A percentile compares a stretch with the other conserved stretches of the same genome.
Conservation (phyloP, 495 filamentous ascomycete genomes). For the Penicillium samsonianum region DNA sequence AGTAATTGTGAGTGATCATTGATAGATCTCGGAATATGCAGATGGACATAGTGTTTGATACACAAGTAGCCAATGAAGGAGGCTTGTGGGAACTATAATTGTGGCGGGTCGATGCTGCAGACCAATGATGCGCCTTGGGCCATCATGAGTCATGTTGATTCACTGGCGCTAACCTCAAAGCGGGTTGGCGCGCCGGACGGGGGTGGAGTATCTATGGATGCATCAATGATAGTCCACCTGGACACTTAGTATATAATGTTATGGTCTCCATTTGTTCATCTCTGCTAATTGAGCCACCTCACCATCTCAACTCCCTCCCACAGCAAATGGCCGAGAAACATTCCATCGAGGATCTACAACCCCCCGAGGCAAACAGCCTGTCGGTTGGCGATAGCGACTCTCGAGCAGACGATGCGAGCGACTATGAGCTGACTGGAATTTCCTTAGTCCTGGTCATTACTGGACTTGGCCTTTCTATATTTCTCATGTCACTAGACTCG, state of each 20-base stretch:
- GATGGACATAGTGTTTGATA: too few relatives aligned
- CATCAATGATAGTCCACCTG: neutral
- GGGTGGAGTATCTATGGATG: neutral
- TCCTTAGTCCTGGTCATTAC: neutral
- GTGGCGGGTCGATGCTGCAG: neutral
- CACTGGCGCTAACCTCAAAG: neutral
- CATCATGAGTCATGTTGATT: slow-evolving; percentile 2
- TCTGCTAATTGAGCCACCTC: neutral
- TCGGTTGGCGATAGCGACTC: neutral
- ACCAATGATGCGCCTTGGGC: neutral
- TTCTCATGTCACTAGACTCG: slow-evolving; percentile 16
- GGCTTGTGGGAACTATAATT: slow-evolving; percentile 1
- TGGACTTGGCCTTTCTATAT: neutral
- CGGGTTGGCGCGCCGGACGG: neutral
- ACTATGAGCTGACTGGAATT: slow-evolving; percentile 54
- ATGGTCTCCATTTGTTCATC: neutral
- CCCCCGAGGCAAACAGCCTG: neutral
- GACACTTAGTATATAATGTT: neutral
- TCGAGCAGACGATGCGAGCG: slow-evolving; percentile 10
- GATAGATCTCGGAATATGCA: too few relatives aligned
- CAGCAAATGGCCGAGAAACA: neutral
- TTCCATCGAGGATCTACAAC: neutral
- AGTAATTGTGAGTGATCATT: too few relatives aligned
- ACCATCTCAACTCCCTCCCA: neutral
- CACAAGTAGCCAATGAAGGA: too few relatives aligned